These are phyloP conservation scores for Scutellaria minor DNA, from an alignment of 257 asterid genomes.

Conservation along the genomic window DNA sequence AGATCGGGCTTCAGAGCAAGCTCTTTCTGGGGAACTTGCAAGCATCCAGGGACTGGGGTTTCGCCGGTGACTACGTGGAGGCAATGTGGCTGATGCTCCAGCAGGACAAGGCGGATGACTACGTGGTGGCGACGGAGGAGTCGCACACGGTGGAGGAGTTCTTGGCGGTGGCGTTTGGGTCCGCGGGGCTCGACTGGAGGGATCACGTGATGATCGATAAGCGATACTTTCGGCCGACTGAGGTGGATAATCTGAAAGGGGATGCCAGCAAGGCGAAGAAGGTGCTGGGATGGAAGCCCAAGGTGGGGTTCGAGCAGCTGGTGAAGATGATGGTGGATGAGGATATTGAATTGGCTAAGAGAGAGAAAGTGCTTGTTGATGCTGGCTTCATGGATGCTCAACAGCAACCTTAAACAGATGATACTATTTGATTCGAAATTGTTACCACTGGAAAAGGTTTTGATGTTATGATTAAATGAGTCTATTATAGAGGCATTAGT, in stretches of 20 bases:
- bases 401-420: conserved; percentile 76
- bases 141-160: conserved; percentile 97
- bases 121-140: conserved; percentile 98
- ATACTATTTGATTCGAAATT: background rate
- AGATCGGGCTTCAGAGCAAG: conserved; percentile 89
- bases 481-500: conserved; percentile 28
- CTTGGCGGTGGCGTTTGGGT: conserved; percentile 69
- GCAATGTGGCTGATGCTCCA: conserved; percentile 99
- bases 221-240: conserved; percentile 85
- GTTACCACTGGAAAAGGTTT: conserved; percentile 12
- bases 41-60: conserved; percentile 97
- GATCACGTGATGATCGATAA: conserved; percentile 91
- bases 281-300: conserved; percentile 88
- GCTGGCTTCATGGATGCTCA: conserved; percentile 97
- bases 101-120: conserved; percentile 93
- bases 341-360: conserved; percentile 88
- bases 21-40: conserved; percentile 83
- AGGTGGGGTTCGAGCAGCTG: conserved; percentile 84
- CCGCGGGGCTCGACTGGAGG: conserved; percentile 84
- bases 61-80: conserved; percentile 96
- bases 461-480: conserved; percentile 1
- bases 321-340: conserved; percentile 99
- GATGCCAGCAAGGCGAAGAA: conserved; percentile 81
- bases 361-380: conserved; percentile 96
- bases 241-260: conserved; percentile 91